phyloP scores from a whole-genome alignment of 352 stramenopile genomes.

The Globisporangium spiculum region DNA sequence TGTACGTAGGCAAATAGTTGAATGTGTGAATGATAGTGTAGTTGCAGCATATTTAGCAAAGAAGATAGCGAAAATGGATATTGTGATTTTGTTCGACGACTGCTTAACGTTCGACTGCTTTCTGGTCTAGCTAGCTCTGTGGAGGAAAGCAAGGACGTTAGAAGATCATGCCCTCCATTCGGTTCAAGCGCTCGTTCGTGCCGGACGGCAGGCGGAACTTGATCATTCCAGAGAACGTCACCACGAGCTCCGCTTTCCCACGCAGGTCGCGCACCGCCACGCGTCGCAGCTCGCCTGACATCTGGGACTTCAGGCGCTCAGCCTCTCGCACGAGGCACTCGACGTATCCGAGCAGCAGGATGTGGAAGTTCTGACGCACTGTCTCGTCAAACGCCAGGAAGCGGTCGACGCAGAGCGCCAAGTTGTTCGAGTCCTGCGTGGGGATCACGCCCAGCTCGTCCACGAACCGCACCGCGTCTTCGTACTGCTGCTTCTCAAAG shows the following conservation, averaged over 20 bases:
- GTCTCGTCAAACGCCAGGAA: conserved; percentile 80
- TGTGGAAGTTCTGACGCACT: conserved; percentile 84
- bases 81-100: conserved; percentile 8
- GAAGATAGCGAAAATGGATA: conserved; percentile 13
- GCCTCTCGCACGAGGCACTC: conserved; percentile 83
- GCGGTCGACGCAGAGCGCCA: conserved; percentile 72
- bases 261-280: conserved; percentile 46
- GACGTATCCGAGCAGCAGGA: conserved; percentile 83
- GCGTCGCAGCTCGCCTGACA: conserved; percentile 53
- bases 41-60: not conserved
- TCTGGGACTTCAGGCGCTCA: conserved; percentile 74
- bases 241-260: conserved; percentile 75
- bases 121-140: conserved; percentile 2
- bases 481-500: conserved; percentile 78
- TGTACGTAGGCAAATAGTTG: not conserved
- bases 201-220: conserved; percentile 81
- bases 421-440: conserved; percentile 53
- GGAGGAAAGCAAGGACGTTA: conserved; percentile 22
- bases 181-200: conserved; percentile 82
- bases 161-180: conserved; percentile 89
- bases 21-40: not conserved
- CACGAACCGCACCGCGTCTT: conserved; percentile 82
- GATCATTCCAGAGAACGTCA: conserved; percentile 88
- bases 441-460: conserved; percentile 76
- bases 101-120: not conserved